Percentiles rank a stretch among this genome's conserved stretches.
Evolutionary conservation across 2,329 filamentous ascomycete genomes (phyloP).

Genomic region (Metarhizium humberi): DNA sequence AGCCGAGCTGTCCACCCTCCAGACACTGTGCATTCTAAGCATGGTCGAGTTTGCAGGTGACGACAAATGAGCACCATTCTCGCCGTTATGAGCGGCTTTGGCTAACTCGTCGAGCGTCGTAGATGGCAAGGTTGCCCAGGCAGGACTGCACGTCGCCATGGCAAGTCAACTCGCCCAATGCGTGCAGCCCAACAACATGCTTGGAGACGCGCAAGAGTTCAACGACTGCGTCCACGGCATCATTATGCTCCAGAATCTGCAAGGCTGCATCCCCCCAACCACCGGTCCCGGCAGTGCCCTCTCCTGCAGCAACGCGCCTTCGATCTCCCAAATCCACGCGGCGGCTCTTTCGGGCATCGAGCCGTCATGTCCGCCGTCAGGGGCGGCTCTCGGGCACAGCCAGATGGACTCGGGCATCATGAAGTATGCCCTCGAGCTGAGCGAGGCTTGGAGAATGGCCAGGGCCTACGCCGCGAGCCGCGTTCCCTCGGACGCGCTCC

Average conservation of each 20-base stretch:
- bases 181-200: conserved; percentile 9
- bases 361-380: background rate
- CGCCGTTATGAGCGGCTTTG: background rate
- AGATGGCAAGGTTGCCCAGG: conserved; percentile 15
- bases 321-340: conserved; percentile 6
- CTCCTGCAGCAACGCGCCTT: conserved; percentile 4
- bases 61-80: background rate
- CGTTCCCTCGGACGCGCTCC: conserved; percentile 30
- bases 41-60: conserved; percentile 27
- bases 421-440: conserved; percentile 32
- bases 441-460: conserved; percentile 37
- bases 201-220: conserved; percentile 13
- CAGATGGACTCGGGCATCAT: conserved; percentile 29
- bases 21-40: conserved; percentile 27
- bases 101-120: background rate
- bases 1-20: conserved; percentile 28
- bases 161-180: conserved; percentile 14
- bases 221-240: conserved; percentile 31
- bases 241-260: conserved; percentile 31
- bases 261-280: conserved; percentile 18
- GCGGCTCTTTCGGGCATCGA: background rate
- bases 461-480: conserved; percentile 35
- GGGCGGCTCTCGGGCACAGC: background rate
- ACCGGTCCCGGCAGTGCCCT: conserved; percentile 2
- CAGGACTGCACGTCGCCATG: conserved; percentile 14